Percentiles rank a stretch among this genome's conserved stretches.
These are phyloP conservation scores for Phaseolus coccineus DNA, from an alignment of 331 rosid genomes.

Conservation along the genomic window DNA sequence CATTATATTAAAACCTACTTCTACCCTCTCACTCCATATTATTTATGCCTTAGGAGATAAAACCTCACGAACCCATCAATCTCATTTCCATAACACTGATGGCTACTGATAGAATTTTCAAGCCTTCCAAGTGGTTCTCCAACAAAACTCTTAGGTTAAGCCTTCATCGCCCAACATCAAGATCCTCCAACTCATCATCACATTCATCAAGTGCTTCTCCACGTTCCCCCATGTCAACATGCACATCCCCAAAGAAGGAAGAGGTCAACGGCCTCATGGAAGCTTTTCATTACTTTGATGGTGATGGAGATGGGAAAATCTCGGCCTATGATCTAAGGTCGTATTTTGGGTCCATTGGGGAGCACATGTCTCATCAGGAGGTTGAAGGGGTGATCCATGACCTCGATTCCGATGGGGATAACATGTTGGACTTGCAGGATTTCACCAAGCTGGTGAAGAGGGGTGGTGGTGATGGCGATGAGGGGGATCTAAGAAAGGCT, in stretches of 20 bases:
- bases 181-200: conserved; percentile 39
- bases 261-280: conserved; percentile 45
- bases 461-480: conserved; percentile 3
- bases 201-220: conserved; percentile 15
- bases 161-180: conserved; percentile 48
- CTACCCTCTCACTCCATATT: background rate
- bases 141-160: conserved; percentile 52
- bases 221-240: conserved; percentile 44
- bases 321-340: conserved; percentile 66
- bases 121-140: conserved; percentile 68
- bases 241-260: conserved; percentile 25
- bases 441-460: conserved; percentile 61
- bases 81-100: conserved; percentile 5
- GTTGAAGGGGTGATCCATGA: conserved; percentile 56
- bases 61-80: background rate
- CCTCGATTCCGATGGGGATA: conserved; percentile 59
- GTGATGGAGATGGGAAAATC: conserved; percentile 68
- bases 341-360: conserved; percentile 75
- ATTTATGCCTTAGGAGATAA: background rate
- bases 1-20: background rate
- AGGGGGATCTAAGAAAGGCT: conserved; percentile 64
- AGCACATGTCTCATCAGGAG: conserved; percentile 62
- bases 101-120: conserved; percentile 51
- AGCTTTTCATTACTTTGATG: conserved; percentile 62
- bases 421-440: conserved; percentile 53